Base-by-base conservation (phyloP, 208 protist genomes). In the Crithidia expoeki region DNA sequence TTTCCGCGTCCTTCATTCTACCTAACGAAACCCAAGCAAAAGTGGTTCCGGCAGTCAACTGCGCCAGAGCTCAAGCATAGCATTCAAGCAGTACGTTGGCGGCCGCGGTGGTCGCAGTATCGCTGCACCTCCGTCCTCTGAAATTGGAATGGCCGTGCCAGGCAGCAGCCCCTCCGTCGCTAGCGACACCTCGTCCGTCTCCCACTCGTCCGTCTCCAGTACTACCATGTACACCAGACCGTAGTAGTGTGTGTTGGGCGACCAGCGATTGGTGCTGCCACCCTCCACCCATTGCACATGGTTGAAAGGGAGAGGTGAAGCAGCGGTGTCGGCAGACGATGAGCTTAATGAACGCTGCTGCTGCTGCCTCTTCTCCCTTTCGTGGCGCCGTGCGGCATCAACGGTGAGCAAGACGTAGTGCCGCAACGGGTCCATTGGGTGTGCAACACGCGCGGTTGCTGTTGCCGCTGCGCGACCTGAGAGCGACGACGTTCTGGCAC, bases 201-300 rank as follows among this genome's bases (percentile, higher is more conserved):
- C 58, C 47, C 25, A 61, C 38, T 61, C 63, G 11, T 72, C 70
- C 21, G 65, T 75, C 40, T 89, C 72, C 27, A 83, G 38, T 32
- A 92, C 86, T 10, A 84, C 86, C 47, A 76, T 77, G 65, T 89
- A 83, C 36, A 90, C 65, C 16, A 96, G 63, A 14, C 86, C 91
- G 60, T 93, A 96, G 74, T 94, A 93, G 46, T 57, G 59, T 56
- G 81, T 71, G 32, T 73, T 59, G 21, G 68, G 51, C 47, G 62
- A 79, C 86, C 91, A 96, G 5, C 76, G 83, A 40, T 96, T 92
- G 3, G 19, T 34, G 38, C 71, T 53, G 21, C 70, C 71, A n/a
- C 59, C 30, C 25, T 65, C 56, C 23, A 76, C 42, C 71, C 71
- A 76, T 44, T 76, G 71, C 33, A 76, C 62, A 32, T 76, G 71